Evolutionary conservation across 192 early-diverging fungal genomes (phyloP).

Genomic region (Radiomyces spectabilis): DNA sequence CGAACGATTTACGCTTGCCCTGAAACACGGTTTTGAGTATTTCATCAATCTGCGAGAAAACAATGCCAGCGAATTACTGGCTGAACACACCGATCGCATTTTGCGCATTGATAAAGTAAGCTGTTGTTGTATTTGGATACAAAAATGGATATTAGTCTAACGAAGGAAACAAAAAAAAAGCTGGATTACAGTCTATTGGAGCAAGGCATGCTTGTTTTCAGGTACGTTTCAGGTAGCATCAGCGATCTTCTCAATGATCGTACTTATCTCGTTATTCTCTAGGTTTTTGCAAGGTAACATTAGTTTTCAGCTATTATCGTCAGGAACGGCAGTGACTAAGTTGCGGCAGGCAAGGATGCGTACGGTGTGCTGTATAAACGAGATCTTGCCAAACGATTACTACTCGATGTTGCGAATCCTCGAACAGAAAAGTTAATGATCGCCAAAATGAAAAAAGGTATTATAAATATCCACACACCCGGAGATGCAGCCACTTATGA

Average conservation of each 20-base stretch:
- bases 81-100: conserved; percentile 62
- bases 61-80: conserved; percentile 67
- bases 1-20: conserved; percentile 10
- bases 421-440: conserved; percentile 88
- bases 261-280: background rate
- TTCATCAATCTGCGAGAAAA: conserved; percentile 68
- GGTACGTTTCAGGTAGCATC: background rate
- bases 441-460: conserved; percentile 70
- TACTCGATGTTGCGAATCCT: conserved; percentile 67
- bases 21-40: conserved; percentile 65
- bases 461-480: background rate
- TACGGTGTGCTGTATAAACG: conserved; percentile 97
- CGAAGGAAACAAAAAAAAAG: background rate
- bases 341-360: conserved; percentile 70
- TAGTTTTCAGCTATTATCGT: background rate
- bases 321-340: background rate
- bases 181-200: conserved; percentile 12
- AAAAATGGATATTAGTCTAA: background rate
- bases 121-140: conserved; percentile 16
- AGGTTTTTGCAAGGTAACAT: background rate
- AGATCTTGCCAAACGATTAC: conserved; percentile 86
- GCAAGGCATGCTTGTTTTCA: conserved; percentile 7
- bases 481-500: background rate
- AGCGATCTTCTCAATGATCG: background rate
- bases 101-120: conserved; percentile 35